These are phyloP conservation scores for Aegilops speltoides DNA, from an alignment of 176 grass and related monocot species.

Conservation along the genomic window DNA sequence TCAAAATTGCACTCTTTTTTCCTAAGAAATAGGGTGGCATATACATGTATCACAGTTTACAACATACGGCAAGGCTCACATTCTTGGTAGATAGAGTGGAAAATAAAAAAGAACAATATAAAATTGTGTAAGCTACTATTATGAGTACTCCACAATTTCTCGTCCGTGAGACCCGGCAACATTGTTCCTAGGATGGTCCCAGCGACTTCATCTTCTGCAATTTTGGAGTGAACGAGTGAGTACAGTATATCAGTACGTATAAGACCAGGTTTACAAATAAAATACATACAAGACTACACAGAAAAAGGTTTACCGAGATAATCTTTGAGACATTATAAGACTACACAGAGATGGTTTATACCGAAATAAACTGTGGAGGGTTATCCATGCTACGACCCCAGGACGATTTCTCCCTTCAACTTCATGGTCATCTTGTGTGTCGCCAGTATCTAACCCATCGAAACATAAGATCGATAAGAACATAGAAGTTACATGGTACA, in stretches of 20 bases:
- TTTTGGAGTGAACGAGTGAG: conserved; percentile 11
- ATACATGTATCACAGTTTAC: conserved; percentile 12
- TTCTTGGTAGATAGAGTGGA: not conserved
- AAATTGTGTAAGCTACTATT: not conserved
- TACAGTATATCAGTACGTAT: not conserved
- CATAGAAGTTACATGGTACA: not conserved
- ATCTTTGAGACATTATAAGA: conserved; percentile 29
- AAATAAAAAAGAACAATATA: not conserved
- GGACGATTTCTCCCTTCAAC: conserved; percentile 76
- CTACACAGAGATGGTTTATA: conserved; percentile 27
- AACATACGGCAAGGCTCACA: not conserved
- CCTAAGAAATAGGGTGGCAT: not conserved
- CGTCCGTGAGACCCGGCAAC: not conserved
- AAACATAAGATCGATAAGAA: conserved; percentile 9
- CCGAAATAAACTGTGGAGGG: conserved; percentile 78
- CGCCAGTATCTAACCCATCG: conserved; percentile 55
- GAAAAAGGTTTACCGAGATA: conserved; percentile 54
- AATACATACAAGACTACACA: too few relatives aligned
- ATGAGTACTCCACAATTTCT: not conserved
- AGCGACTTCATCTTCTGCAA: conserved; percentile 82
- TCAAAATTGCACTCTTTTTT: not conserved
- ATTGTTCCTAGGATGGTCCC: conserved; percentile 16
- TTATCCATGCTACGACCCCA: conserved; percentile 79
- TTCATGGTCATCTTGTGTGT: conserved; percentile 80
- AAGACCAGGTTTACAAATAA: too few relatives aligned